Evolutionary conservation across 1,284 basidiomycete species (phyloP), one percentile per base, ranked within the genome.

Genomic region (Rhizopogon hawkerae): DNA sequence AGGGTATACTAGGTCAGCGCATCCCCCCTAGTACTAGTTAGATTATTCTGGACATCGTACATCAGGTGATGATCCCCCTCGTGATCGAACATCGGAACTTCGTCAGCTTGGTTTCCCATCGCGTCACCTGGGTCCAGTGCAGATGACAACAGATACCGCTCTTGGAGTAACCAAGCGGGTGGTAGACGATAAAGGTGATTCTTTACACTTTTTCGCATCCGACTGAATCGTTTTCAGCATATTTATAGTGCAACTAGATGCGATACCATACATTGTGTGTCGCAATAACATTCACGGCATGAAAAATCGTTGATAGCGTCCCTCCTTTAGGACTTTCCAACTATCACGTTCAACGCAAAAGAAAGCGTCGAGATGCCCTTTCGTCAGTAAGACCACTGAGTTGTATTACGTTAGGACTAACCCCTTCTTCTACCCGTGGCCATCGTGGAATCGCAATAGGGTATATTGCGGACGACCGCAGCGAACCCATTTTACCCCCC

Each of bases 91-190:
- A 0, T 79, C 82, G 2, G 90, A 95, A 62, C 78, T 98, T 37
- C 83, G 96, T 24, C 76, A 76, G 11, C 70, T 93, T 13, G 92
- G 92, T 0, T 98, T 96, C 63, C 89, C 91, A 0, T 79, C 77
- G 3, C 77, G 93, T 23, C 89, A 89, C 65, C 74, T 96, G 3
- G 91, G 90, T 0, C 72, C 79, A 1, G 74, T 92, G 1, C 96
- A 98, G 67, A 98, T 98, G 95, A 98, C 95, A 23, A 98, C 95
- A 0, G 95, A 98, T 65, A 98, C 95, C 1, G 95, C 95, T 0
- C 74, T 98, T 0, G 92, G 89, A 6, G 94, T 98, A 5, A 93
- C 92, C 0, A 97, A 95, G 64, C 68, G 80, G 2, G 87, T 96
- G 11, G 85, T 94, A 0, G 73, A 88, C 54, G 91, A 96, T 63